Conservation (phyloP, 2,329 filamentous ascomycete genomes). For the Aspergillus neotritici region DNA sequence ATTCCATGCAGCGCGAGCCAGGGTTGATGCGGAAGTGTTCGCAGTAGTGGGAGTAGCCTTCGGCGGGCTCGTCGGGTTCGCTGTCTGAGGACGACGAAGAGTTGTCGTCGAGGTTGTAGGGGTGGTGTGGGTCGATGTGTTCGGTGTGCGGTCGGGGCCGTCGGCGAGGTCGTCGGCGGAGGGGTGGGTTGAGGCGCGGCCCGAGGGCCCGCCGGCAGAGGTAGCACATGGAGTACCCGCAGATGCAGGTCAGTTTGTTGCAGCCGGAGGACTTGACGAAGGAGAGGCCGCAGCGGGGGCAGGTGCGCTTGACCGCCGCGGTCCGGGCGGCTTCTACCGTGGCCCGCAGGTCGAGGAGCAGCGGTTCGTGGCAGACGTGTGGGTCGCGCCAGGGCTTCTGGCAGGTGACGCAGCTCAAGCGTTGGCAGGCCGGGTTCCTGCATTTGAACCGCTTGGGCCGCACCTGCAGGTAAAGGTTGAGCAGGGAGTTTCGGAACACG, state of each 20-base stretch:
- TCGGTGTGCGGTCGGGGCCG: constrained; percentile 11
- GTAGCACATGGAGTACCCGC: constrained; percentile 98
- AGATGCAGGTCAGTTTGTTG: constrained; percentile 94
- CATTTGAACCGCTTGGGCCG: constrained; percentile 75
- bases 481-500: constrained; percentile 57
- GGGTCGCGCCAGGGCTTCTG: constrained; percentile 78
- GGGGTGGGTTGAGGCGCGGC: constrained; percentile 16
- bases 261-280: constrained; percentile 93
- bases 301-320: constrained; percentile 88
- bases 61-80: constrained; percentile 39
- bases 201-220: constrained; percentile 70
- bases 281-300: constrained; percentile 80
- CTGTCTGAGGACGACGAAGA: background rate
- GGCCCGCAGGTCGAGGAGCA: constrained; percentile 73
- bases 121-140: constrained; percentile 37
- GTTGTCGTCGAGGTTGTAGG: constrained; percentile 2
- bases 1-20: constrained; percentile 69
- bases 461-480: constrained; percentile 62
- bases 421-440: constrained; percentile 60
- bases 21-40: constrained; percentile 85
- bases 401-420: constrained; percentile 74
- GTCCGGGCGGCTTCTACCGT: constrained; percentile 92
- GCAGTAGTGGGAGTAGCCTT: constrained; percentile 92
- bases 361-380: constrained; percentile 83
- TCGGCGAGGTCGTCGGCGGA: constrained; percentile 7